Percentiles rank a stretch among this genome's conserved stretches.
These are phyloP conservation scores for Lactarius evosmus DNA, from an alignment of 768 basidiomycete species.

Conservation along the genomic window DNA sequence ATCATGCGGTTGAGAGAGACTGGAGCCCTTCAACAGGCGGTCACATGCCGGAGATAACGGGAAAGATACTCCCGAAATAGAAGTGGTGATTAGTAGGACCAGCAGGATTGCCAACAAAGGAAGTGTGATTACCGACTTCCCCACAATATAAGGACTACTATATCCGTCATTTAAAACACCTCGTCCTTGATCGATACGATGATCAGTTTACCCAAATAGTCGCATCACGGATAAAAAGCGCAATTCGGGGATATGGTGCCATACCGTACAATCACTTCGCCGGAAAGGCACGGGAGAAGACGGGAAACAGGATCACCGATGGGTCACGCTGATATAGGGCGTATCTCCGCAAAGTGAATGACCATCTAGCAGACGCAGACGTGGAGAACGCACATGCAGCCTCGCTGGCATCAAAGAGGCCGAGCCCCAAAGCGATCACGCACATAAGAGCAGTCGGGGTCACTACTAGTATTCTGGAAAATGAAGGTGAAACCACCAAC, in stretches of 20 bases:
- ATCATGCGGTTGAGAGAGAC: neutral
- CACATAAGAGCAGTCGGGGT: neutral
- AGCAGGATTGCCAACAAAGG: neutral
- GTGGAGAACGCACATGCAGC: neutral
- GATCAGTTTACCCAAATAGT: neutral
- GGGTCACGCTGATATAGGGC: neutral
- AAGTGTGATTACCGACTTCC: neutral
- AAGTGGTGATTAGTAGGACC: slow-evolving; percentile 13
- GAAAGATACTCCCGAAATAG: neutral
- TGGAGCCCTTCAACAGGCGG: neutral
- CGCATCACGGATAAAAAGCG: neutral
- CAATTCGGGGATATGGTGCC: too few species aligned
- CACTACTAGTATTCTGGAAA: too few species aligned
- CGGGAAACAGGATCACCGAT: neutral
- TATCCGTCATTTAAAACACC: neutral
- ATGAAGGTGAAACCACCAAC: too few species aligned
- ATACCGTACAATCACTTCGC: neutral
- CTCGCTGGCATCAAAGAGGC: neutral
- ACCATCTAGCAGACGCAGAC: neutral
- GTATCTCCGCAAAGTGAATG: neutral
- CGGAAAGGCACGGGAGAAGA: neutral
- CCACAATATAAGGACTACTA: neutral
- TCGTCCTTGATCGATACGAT: too few species aligned
- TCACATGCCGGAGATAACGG: neutral
- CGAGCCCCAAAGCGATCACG: neutral